Percentiles rank a stretch among this genome's conserved stretches.
These are phyloP conservation scores for Populus pruinosa DNA, from an alignment of 345 rosid species.

Conservation along the genomic window DNA sequence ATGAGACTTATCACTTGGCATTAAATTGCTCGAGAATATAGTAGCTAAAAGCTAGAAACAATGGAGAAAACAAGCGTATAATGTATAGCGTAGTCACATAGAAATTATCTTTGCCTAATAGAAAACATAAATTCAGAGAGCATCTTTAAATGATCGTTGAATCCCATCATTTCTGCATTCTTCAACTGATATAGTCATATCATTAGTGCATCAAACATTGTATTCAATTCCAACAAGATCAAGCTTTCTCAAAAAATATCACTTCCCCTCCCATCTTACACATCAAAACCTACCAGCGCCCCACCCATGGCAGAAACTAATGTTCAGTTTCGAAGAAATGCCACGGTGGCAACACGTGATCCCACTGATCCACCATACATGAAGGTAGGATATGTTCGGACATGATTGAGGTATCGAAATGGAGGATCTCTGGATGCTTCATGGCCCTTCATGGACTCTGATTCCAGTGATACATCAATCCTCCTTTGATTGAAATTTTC, in stretches of 20 bases:
- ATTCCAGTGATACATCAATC: slow-evolving; percentile 30
- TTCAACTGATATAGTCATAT: neutral
- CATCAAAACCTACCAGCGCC: neutral
- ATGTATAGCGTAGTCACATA: too few relatives aligned
- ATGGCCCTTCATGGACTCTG: slow-evolving; percentile 33
- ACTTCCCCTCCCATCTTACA: neutral
- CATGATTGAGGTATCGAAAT: slow-evolving; percentile 70
- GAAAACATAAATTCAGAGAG: neutral
- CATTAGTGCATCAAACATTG: too few relatives aligned
- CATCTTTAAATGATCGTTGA: neutral
- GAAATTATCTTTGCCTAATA: neutral
- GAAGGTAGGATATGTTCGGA: slow-evolving; percentile 82
- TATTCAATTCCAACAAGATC: neutral
- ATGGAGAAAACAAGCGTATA: too few relatives aligned
- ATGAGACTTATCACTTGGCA: too few relatives aligned
- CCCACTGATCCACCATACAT: slow-evolving; percentile 84
- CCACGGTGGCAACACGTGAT: slow-evolving; percentile 92
- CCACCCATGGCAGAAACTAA: neutral
- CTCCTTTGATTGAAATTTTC: slow-evolving; percentile 59
- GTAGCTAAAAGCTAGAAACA: too few relatives aligned
- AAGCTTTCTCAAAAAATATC: neutral
- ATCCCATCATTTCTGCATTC: neutral
- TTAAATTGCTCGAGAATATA: too few relatives aligned
- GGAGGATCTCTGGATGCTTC: slow-evolving; percentile 36
- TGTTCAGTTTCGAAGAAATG: slow-evolving; percentile 62